Base-by-base conservation (phyloP, 208 protist genomes). In the Vickermania spadyakhi region DNA sequence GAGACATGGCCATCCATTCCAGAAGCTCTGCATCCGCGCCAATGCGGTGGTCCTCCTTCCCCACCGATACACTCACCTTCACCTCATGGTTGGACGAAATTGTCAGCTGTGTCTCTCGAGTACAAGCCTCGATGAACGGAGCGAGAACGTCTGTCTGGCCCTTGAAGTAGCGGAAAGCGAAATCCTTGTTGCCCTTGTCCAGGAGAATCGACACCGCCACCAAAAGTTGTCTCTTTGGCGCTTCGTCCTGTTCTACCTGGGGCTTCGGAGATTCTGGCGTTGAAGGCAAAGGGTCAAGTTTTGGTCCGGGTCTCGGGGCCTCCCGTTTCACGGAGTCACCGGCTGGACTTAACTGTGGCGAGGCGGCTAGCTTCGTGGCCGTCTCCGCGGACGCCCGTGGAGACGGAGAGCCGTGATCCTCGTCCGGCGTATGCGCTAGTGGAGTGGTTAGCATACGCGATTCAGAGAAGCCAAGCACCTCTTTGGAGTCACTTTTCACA, bases 1-100 rank as follows among this genome's bases (percentile, higher is more conserved):
- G 58, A 26, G 77, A 28, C 23, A 84, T 54, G 51, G 71, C 77
- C 5, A 79, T 26, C 77, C 74, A 73, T 30, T 84, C 77, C 0
- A 69, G 72, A 25, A 84, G 64, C 1, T 63, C 54, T 11, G 57
- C 64, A 31, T 77, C 70, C n/a, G 58, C 51, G 22, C 52, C 53
- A 0, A 84, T 51, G 29, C 52, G 18, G 3, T 66, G 56, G 5
- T 45, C 26, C 11, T 55, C n/a, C 18, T 73, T 73, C 7, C 63
- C 75, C 0, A 76, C 72, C 7, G 58, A 41, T 36, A 77, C 50
- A 3, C 60, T 4, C 13, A 31, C 13, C 22, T 53, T n/a, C 21
- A 3, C 4, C 2, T 26, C 11, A 27, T 31, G 36, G 23, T 25
- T 7, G 28, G 14, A 31, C 42, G 4, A 22, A n/a, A 14, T 29